These are phyloP conservation scores for Ascosphaera apis DNA, from an alignment of 2,329 filamentous ascomycete species.

Conservation along the genomic window DNA sequence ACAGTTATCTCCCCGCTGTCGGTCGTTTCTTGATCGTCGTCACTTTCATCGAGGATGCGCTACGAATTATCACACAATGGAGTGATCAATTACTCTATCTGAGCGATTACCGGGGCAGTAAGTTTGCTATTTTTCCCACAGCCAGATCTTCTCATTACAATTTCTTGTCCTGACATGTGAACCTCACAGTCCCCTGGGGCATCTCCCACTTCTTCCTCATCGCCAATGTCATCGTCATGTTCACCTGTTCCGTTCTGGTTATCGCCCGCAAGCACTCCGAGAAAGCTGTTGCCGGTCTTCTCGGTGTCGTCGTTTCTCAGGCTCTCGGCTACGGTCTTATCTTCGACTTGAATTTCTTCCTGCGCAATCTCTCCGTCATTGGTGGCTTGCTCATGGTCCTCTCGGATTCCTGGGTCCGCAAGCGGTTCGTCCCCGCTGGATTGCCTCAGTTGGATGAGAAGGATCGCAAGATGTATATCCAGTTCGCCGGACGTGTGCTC, in stretches of 20 bases:
- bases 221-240: slow-evolving; percentile 74
- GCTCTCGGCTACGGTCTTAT: slow-evolving; percentile 93
- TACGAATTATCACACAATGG: slow-evolving; percentile 97
- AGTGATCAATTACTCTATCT: slow-evolving; percentile 82
- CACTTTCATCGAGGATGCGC: slow-evolving; percentile 88
- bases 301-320: slow-evolving; percentile 77
- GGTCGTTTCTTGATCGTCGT: slow-evolving; percentile 95
- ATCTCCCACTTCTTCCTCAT: slow-evolving; percentile 86
- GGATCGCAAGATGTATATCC: slow-evolving; percentile 99
- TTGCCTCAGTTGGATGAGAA: slow-evolving; percentile 91
- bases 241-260: slow-evolving; percentile 57
- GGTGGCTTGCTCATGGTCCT: slow-evolving; percentile 94
- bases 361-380: slow-evolving; percentile 93
- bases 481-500: slow-evolving; percentile 83
- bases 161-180: slow-evolving; percentile 6
- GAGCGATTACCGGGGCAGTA: slow-evolving; percentile 81
- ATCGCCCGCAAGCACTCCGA: slow-evolving; percentile 85
- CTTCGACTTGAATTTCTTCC: slow-evolving; percentile 99
- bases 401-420: slow-evolving; percentile 93
- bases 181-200: slow-evolving; percentile 50
- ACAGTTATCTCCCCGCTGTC: slow-evolving; percentile 77
- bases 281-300: slow-evolving; percentile 73
- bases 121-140: slow-evolving; percentile 16
- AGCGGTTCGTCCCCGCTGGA: slow-evolving; percentile 88
- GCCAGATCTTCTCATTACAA: neutral